phyloP scores from a whole-genome alignment of 139 green algal genomes.

The Chlorella sp. region DNA sequence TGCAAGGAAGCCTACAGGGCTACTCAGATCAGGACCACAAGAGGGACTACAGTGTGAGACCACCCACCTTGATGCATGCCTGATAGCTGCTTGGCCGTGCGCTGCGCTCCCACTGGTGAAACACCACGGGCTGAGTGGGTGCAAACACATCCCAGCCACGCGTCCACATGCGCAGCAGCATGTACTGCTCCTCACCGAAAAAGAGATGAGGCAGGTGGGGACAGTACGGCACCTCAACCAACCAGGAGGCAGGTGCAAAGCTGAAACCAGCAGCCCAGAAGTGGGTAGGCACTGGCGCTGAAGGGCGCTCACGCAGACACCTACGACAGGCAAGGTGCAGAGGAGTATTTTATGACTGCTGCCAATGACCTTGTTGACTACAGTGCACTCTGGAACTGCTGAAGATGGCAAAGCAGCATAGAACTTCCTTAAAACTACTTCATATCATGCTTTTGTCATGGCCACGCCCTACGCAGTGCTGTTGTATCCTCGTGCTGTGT shows the following conservation, averaged over 20 bases:
- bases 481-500: background rate
- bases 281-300: constrained; percentile 21
- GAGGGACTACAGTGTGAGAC: no score
- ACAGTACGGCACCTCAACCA: constrained; percentile 42
- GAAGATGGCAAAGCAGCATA: background rate
- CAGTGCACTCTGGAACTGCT: background rate
- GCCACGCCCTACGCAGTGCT: no score
- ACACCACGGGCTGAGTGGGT: constrained; percentile 36
- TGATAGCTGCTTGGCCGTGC: constrained; percentile 12
- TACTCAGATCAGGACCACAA: no score
- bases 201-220: constrained; percentile 63
- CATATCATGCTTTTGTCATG: no score
- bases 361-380: no score
- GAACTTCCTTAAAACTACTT: no score
- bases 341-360: background rate
- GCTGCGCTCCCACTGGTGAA: constrained; percentile 58
- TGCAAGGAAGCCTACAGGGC: no score
- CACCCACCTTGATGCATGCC: no score
- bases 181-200: constrained; percentile 52
- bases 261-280: constrained; percentile 73
- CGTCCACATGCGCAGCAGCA: constrained; percentile 55
- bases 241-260: constrained; percentile 34
- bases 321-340: background rate
- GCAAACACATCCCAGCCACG: constrained; percentile 56
- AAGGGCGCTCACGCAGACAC: no score